These are phyloP conservation scores for Pulicaria dysenterica DNA, from an alignment of 129 eudicot species.

Conservation along the genomic window DNA sequence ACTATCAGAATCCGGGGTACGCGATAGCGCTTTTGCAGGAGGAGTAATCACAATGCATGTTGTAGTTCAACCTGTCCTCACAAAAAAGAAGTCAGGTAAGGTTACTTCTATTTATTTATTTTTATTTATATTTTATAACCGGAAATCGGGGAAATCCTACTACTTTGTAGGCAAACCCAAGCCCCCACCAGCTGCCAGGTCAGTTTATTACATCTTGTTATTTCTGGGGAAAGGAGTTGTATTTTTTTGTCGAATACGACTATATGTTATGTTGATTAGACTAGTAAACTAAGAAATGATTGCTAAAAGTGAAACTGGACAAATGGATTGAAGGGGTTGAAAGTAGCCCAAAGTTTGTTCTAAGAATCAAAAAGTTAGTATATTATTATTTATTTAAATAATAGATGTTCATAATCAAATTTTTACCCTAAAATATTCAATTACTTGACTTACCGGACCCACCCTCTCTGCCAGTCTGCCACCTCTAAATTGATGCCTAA, in stretches of 20 bases:
- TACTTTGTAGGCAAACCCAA: too few relatives aligned
- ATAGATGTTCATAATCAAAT: too few relatives aligned
- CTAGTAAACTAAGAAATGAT: neutral
- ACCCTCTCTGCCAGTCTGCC: neutral
- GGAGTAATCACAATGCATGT: constrained; percentile 85
- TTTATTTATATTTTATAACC: neutral
- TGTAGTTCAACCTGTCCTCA: constrained; percentile 68
- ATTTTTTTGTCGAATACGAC: neutral
- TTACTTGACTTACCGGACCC: neutral
- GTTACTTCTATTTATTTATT: constrained; percentile 14
- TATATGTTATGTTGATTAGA: neutral
- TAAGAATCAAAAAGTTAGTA: neutral
- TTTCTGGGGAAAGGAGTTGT: neutral
- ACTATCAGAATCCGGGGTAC: constrained; percentile 60
- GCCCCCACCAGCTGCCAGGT: too few relatives aligned
- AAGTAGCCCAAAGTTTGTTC: neutral
- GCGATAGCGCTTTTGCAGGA: constrained; percentile 60
- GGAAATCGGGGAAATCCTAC: neutral
- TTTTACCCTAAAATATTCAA: neutral
- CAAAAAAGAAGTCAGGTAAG: constrained; percentile 66
- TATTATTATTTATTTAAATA: too few relatives aligned
- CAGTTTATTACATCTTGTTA: neutral
- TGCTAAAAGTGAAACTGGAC: neutral
- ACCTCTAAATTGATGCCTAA: neutral
- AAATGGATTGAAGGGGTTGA: neutral